Base-by-base conservation (phyloP, 176 grass and related monocot genomes). In the Rhynchospora pubera region DNA sequence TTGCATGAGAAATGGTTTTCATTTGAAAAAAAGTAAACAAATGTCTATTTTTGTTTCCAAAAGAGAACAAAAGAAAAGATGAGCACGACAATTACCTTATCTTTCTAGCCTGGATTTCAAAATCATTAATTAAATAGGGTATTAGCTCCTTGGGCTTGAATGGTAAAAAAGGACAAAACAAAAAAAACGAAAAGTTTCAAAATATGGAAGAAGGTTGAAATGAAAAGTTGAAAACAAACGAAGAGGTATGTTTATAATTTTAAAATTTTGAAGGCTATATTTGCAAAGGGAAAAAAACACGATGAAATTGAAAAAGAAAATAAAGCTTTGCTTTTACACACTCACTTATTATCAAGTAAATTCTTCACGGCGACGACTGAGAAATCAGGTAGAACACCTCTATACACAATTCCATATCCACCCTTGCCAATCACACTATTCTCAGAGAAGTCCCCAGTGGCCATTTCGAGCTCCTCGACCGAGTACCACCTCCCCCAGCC, bases 401-500 rank as follows among this genome's bases (percentile, higher is more conserved):
- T 86, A 84, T 99, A 91, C 30, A 99, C 97, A 18, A 90, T 93
- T 79, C 97, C 93, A 76, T 93, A 99, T 1, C 97, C 97, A 21
- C 93, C 97, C 15, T 90, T 87, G 4, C 93, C 97, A 81, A 99
- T 92, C 4, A 96, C 93, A 86, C 88, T 90, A 21, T 75, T 84
- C 26, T 55, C 14, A 34, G 48, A 26, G 82, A 99, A 99, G 3
- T 80, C 87, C 2, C 53, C 80, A 13, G 97, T 99, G 18, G 93
- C 97, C 34, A 82, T 88, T 53, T 93, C 91, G 39, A 99, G 89
- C 84, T 96, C 97, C 53, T 82, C 85, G 48, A 99, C 82, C n/a
- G 91, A 60, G 84, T 91, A 99, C 89, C 97, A 99, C 87, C 97
- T 57, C 55, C 97, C 93, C 97, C 97, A 99, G 68, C 97, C 97